Base-by-base conservation (phyloP, 495 filamentous ascomycete genomes). In the Entonaema liquescens region DNA sequence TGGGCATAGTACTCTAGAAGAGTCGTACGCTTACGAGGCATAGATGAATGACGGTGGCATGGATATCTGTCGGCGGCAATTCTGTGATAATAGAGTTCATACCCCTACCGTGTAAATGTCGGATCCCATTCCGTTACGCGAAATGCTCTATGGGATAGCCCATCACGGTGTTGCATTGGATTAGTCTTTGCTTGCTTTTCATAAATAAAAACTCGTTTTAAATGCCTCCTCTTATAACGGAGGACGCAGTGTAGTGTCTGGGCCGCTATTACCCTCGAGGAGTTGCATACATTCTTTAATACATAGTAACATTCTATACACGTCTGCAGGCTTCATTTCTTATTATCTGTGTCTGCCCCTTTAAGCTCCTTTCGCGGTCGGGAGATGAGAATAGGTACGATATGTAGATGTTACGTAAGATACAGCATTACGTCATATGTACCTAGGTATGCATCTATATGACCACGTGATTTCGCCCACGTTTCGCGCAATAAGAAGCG, bases 391-490 rank as follows among this genome's bases (percentile, higher is more conserved):
- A n/a, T n/a, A n/a, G n/a, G n/a, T n/a, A n/a, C n/a, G n/a, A n/a
- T n/a, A n/a, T n/a, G n/a, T n/a, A n/a, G n/a, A n/a, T n/a, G n/a
- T 53, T 53, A 53, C 5, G 12, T 29, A 53, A 53, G 13, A 53
- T 53, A 5, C 12, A 13, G 38, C 5, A 5, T 29, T 13, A 17
- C 23, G 29, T 53, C 49, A 15, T 29, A 53, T 9, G 23, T 52
- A 28, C 47, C 47, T 28, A 52, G 19, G 49, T 25, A 53, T 13
- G 25, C 1, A 66, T 8, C 6, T 21, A 33, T 0, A 7, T 11
- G 8, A 26, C 72, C 81, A 83, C 80, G 80, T 83, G 80, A 50
- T 71, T 54, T 62, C 80, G 79, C 68, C 77, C 67, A 68, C 74
- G 53, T 81, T 79, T 81, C 77, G 80, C 69, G 79, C 68, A 50